Percentiles rank a stretch among this genome's conserved stretches.
Conservation (phyloP, 805 yeast genomes). For the Yamadazyma sp. region DNA sequence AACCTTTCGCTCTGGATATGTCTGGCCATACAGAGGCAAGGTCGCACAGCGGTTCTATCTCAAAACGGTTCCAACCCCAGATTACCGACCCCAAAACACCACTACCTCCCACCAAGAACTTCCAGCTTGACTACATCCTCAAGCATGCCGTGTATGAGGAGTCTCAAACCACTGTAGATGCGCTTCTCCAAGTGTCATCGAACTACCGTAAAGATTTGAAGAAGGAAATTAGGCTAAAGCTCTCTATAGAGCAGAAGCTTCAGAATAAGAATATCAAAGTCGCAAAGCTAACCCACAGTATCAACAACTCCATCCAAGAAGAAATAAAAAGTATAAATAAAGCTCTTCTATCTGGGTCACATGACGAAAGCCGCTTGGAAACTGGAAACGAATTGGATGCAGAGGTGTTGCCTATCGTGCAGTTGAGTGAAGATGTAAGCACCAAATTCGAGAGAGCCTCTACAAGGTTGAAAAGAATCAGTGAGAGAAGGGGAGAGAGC, state of each 20-base stretch:
- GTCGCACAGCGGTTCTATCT: background rate
- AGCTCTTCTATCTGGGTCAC: conserved; percentile 1
- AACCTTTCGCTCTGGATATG: too few relatives aligned
- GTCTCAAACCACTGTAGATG: conserved; percentile 27
- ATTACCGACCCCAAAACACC: conserved; percentile 3
- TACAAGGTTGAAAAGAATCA: too few relatives aligned
- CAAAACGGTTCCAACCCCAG: conserved; percentile 3
- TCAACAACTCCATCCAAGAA: conserved; percentile 17
- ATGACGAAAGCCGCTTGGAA: background rate
- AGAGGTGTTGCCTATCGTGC: conserved; percentile 17
- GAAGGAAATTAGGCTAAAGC: conserved; percentile 31
- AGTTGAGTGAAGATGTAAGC: conserved; percentile 12
- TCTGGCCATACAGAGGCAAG: background rate
- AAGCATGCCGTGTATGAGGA: conserved; percentile 25
- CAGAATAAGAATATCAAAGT: conserved; percentile 40
- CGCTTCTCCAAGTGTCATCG: conserved; percentile 26
- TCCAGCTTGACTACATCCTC: conserved; percentile 32
- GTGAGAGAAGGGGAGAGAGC: background rate
- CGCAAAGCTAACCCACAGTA: conserved; percentile 26
- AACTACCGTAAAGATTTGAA: conserved; percentile 39
- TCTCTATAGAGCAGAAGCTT: conserved; percentile 39
- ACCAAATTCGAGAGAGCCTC: conserved; percentile 15
- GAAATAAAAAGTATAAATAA: conserved; percentile 10
- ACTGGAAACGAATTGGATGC: conserved; percentile 12
- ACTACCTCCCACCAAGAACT: conserved; percentile 30